phyloP scores from a whole-genome alignment of 208 protist genomes.

The Wallacemonas sp. region DNA sequence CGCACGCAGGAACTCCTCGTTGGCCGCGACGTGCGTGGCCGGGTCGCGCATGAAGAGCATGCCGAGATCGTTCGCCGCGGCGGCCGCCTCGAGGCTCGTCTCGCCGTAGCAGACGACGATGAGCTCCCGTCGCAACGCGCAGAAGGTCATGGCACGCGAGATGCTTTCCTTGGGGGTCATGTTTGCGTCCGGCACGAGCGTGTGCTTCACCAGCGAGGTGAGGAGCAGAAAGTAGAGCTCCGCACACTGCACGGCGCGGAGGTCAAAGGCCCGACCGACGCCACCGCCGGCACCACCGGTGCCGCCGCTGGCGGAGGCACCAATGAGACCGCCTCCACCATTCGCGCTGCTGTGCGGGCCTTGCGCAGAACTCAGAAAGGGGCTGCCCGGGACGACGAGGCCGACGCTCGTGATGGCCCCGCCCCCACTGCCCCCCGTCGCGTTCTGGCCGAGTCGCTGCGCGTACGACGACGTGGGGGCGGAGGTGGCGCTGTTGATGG shows the following conservation, averaged over 20 bases:
- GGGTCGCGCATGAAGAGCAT: conserved; percentile 34
- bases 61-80: conserved; percentile 38
- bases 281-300: neutral
- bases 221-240: conserved; percentile 43
- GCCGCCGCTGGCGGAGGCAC: neutral
- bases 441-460: neutral
- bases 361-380: neutral
- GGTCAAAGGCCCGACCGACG: conserved; percentile 16
- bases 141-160: conserved; percentile 39
- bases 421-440: neutral
- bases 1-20: conserved; percentile 41
- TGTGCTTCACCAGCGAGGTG: conserved; percentile 41
- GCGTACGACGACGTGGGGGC: neutral
- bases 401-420: conserved; percentile 3
- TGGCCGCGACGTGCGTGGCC: conserved; percentile 35
- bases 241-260: conserved; percentile 45
- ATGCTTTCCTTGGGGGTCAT: conserved; percentile 43
- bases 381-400: neutral
- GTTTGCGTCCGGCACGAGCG: conserved; percentile 34
- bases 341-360: neutral
- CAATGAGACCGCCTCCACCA: neutral
- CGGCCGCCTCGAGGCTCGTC: conserved; percentile 40
- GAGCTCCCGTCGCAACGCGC: conserved; percentile 41
- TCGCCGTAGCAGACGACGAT: conserved; percentile 42
- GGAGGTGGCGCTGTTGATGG: conserved; percentile 2